Conservation (phyloP, 768 basidiomycete species). For the Boletellus ananiceps region DNA sequence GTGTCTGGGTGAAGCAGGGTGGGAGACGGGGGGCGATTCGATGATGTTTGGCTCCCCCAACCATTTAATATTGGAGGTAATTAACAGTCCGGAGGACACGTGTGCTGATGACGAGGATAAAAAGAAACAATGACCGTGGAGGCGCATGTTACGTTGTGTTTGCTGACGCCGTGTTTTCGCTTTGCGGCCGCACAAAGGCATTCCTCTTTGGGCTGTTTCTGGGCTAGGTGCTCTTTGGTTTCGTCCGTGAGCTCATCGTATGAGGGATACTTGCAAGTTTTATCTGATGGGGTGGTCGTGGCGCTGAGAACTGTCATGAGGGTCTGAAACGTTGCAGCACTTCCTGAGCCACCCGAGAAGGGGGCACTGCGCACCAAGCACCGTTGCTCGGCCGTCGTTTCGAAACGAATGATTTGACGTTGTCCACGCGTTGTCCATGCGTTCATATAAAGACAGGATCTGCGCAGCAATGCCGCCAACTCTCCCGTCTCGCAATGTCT, state of each 20-base stretch:
- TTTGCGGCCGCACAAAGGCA: neutral
- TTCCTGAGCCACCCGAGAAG: neutral
- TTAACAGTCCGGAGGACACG: neutral
- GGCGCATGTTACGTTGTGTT: no score
- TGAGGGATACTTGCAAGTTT: no score
- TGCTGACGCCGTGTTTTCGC: neutral
- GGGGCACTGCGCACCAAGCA: neutral
- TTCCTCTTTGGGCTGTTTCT: no score
- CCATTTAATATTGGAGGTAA: conserved; percentile 18
- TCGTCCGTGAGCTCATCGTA: no score
- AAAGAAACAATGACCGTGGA: conserved; percentile 16
- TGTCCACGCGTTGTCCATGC: neutral
- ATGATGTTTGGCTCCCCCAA: conserved; percentile 29
- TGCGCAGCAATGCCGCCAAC: neutral
- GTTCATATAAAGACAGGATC: conserved; percentile 7
- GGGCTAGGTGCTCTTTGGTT: no score
- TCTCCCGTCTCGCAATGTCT: conserved; percentile 13
- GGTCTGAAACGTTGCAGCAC: neutral
- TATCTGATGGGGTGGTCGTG: no score
- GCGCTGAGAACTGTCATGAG: no score
- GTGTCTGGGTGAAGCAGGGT: conserved; percentile 28
- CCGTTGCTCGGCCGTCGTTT: no score
- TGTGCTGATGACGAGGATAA: conserved; percentile 8
- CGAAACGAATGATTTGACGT: neutral
- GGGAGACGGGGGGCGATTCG: conserved; percentile 35